phyloP scores from a whole-genome alignment of 2,329 filamentous ascomycete genomes.

The Aspergillus ochraceus region DNA sequence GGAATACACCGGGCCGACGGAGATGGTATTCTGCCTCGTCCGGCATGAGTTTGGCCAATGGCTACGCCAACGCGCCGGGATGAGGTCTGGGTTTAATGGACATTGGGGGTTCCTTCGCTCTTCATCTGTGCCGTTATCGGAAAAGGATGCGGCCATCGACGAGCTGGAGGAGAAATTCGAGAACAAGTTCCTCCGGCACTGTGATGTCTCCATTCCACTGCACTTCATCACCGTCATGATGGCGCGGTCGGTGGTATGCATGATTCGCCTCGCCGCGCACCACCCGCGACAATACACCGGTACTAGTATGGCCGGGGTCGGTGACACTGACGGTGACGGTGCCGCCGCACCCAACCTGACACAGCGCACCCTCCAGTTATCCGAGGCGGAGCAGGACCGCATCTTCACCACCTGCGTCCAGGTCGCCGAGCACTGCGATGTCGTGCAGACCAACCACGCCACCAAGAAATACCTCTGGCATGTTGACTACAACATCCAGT shows the following conservation, averaged over 20 bases:
- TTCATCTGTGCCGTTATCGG: not conserved
- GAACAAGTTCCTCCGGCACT: not conserved
- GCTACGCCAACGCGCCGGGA: not conserved
- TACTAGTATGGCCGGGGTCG: not conserved
- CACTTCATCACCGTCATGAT: constrained; percentile 1
- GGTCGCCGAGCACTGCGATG: constrained; percentile 9
- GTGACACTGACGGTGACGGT: not conserved
- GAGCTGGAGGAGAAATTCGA: constrained; percentile 3
- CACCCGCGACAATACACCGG: constrained; percentile 2
- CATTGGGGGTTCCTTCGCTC: not conserved
- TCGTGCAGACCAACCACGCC: not conserved
- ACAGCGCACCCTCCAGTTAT: not conserved
- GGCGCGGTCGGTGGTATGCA: not conserved
- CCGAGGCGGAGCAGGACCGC: not conserved
- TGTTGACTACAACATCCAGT: not conserved
- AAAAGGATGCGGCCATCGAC: not conserved
- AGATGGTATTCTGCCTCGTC: not conserved
- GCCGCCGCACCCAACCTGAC: not conserved
- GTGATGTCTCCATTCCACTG: not conserved
- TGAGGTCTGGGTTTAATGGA: not conserved
- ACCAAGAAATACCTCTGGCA: not conserved
- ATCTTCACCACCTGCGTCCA: not conserved
- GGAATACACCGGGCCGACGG: not conserved
- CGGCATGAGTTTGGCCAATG: not conserved
- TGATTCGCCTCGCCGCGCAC: not conserved